Conservation (phyloP, 805 yeast genomes). For the Pichia phayaonensis region DNA sequence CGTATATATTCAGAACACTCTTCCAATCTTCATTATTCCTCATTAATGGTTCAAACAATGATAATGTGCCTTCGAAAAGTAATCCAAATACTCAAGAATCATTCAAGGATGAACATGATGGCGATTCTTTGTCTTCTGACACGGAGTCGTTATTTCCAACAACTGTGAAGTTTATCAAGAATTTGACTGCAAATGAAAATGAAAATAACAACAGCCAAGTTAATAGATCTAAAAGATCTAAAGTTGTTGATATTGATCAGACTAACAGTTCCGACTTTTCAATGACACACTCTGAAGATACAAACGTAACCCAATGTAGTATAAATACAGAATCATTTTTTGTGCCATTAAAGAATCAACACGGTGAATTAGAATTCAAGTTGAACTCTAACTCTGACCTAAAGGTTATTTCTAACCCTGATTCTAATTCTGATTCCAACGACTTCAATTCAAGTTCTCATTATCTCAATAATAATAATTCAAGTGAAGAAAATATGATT, state of each 20-base stretch:
- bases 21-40: background rate
- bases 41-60: background rate
- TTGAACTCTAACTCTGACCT: constrained; percentile 18
- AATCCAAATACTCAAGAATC: background rate
- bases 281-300: background rate
- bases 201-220: background rate
- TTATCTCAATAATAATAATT: background rate
- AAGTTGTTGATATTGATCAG: background rate
- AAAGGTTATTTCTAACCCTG: background rate
- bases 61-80: background rate
- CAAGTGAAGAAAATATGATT: constrained; percentile 28
- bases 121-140: background rate
- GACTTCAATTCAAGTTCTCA: background rate
- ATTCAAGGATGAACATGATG: background rate
- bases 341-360: constrained; percentile 42
- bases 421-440: background rate
- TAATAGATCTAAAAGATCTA: background rate
- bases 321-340: constrained; percentile 37
- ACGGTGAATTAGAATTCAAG: constrained; percentile 54
- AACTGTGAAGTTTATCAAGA: background rate
- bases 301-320: constrained; percentile 32
- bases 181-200: background rate
- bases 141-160: constrained; percentile 1
- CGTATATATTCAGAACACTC: background rate
- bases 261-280: background rate